Percentiles rank a stretch among this genome's conserved stretches.
Evolutionary conservation across 306 rosid species (phyloP).

Genomic region (Dalbergia oliveri): DNA sequence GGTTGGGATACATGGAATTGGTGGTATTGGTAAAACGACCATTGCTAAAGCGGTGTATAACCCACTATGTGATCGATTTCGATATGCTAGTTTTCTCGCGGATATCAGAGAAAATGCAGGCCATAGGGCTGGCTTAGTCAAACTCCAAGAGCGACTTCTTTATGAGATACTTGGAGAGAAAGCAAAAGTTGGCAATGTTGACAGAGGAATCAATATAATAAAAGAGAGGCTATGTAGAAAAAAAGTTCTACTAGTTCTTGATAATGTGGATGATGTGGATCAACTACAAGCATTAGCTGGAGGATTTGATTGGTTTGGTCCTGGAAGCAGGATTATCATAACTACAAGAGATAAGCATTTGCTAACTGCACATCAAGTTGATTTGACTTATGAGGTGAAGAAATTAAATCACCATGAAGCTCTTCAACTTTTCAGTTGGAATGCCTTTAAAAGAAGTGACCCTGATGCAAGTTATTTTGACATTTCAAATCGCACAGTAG

Average conservation of each 20-base stretch:
- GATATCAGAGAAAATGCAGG: constrained; percentile 45
- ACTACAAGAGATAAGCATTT: constrained; percentile 45
- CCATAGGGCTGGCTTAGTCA: constrained; percentile 34
- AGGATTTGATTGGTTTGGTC: constrained; percentile 41
- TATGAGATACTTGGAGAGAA: constrained; percentile 49
- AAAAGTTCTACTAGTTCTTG: constrained; percentile 42
- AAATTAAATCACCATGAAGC: constrained; percentile 41
- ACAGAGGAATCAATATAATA: constrained; percentile 45
- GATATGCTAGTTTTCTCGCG: constrained; percentile 39
- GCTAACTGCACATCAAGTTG: constrained; percentile 44
- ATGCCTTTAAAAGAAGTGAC: constrained; percentile 49
- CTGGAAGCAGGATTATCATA: constrained; percentile 44
- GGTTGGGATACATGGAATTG: constrained; percentile 50
- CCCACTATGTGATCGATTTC: constrained; percentile 31
- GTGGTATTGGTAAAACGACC: constrained; percentile 53
- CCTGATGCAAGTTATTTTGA: constrained; percentile 30
- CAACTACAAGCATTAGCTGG: constrained; percentile 41
- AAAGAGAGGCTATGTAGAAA: constrained; percentile 40
- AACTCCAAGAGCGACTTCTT: constrained; percentile 48
- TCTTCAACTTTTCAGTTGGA: constrained; percentile 52
- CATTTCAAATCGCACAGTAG: constrained; percentile 38
- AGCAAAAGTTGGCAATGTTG: constrained; percentile 36
- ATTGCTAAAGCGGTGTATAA: constrained; percentile 49
- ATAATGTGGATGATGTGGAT: constrained; percentile 48
- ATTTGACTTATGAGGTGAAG: constrained; percentile 44